Base-by-base conservation (phyloP, 768 basidiomycete species). In the Tremella fuciformis region DNA sequence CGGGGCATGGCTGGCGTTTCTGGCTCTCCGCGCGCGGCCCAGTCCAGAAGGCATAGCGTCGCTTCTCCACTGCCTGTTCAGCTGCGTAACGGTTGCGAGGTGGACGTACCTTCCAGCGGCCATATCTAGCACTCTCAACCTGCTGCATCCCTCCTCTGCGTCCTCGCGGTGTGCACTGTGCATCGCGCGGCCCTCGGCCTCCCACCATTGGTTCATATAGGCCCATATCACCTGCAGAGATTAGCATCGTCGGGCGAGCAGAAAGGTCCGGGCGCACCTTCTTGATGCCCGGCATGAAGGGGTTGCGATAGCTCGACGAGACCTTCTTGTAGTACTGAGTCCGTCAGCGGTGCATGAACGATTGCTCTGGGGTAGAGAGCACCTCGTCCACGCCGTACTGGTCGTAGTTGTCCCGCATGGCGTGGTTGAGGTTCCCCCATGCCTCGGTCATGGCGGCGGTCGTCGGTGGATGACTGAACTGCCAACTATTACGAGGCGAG, bases 251-350 rank as follows among this genome's bases (percentile, higher is more conserved):
- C 82, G 83, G 77, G 80, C 70, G 18, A 85, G 71, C 83, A 83
- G 83, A 24, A 79, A 68, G 61, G 81, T 15, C 16, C 4, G 81
- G 84, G 74, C 69, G 82, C 82, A 71, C 73, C 25, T 80, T 81
- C 57, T 83, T 80, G 53, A 87, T 80, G 6, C 85, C 86, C 1
- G 84, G 85, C 62, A 83, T 86, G 75, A 87, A 86, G 0, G 86
- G 86, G 67, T 88, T 88, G 13, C 86, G 82, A 74, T 88, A 87
- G 9, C 82, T 84, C 18, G 83, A 75, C n/a, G 83, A 83, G 0
- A 87, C 85, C 78, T 83, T 83, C 46, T 76, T 80, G 69, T 86
- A 85, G 67, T 85, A 86, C 85, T 86, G 34, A 53, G 24, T 42
- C 38, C 8, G 48, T 58, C 40, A 65, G 55, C 25, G 22, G 42